These are phyloP conservation scores for Anastatica hierochuntica DNA, from an alignment of 345 rosid genomes.

Conservation along the genomic window DNA sequence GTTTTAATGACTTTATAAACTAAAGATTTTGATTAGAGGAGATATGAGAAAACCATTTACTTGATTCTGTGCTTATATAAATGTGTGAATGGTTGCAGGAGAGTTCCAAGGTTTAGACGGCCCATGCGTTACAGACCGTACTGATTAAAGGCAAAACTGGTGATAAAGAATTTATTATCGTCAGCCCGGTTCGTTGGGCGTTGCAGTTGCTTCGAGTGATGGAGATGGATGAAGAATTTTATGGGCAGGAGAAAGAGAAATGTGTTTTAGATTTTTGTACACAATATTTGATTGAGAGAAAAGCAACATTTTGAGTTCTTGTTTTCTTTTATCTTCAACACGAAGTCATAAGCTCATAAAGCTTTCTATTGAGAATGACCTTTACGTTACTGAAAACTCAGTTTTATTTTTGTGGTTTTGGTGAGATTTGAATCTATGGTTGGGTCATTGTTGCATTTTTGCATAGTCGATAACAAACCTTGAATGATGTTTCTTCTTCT, in stretches of 20 bases:
- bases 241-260: no score
- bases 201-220: constrained; percentile 1
- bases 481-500: background rate
- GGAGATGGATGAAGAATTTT: background rate
- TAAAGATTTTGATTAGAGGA: no score
- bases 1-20: no score
- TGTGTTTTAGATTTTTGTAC: background rate
- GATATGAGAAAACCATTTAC: background rate
- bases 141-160: no score
- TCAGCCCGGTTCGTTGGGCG: no score
- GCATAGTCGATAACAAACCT: no score
- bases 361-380: constrained; percentile 3
- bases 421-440: no score
- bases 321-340: background rate
- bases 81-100: constrained; percentile 43
- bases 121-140: constrained; percentile 90
- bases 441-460: no score
- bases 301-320: constrained; percentile 9
- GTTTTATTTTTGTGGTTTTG: no score
- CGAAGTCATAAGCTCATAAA: background rate
- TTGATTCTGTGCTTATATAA: background rate
- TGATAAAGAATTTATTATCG: no score
- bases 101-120: constrained; percentile 90
- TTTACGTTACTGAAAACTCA: background rate
- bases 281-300: constrained; percentile 20